These are phyloP conservation scores for Psilocybe tampanensis DNA, from an alignment of 768 basidiomycete genomes.

Conservation along the genomic window DNA sequence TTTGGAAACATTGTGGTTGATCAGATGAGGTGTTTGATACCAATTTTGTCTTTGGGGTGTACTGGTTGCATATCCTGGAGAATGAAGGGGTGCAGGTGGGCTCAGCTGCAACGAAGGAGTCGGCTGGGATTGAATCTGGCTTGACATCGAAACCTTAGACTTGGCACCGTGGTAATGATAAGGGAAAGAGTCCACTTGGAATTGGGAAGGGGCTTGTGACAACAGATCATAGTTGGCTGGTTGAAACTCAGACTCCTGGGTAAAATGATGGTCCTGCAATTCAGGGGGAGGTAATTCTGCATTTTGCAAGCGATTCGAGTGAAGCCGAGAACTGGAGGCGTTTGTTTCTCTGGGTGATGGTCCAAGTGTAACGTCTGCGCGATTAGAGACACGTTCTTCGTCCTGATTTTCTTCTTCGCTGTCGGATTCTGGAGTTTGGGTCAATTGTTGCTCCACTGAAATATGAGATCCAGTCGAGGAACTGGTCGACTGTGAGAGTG, in stretches of 20 bases:
- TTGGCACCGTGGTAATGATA: conserved; percentile 20
- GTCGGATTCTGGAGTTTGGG: conserved; percentile 35
- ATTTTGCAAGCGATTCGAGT: conserved; percentile 8
- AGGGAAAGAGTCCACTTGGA: conserved; percentile 15
- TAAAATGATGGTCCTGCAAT: neutral
- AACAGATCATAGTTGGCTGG: conserved; percentile 6
- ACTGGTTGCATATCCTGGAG: conserved; percentile 21
- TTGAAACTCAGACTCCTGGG: conserved; percentile 2
- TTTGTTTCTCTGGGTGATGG: neutral
- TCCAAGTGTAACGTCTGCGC: neutral
- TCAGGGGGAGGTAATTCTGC: neutral
- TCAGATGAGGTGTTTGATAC: conserved; percentile 26
- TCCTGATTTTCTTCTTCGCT: conserved; percentile 5
- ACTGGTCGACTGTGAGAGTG: conserved; percentile 14
- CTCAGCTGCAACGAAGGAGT: conserved; percentile 10
- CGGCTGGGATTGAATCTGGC: conserved; percentile 5
- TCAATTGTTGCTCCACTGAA: conserved; percentile 51
- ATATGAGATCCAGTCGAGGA: conserved; percentile 40
- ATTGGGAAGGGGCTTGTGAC: conserved; percentile 26
- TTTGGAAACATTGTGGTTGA: neutral
- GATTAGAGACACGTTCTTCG: neutral
- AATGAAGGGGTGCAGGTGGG: conserved; percentile 12
- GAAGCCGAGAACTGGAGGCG: conserved; percentile 9
- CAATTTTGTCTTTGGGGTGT: conserved; percentile 33
- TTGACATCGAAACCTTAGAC: neutral